Percentiles rank a stretch among this genome's conserved stretches.
These are phyloP conservation scores for Eutrema heterophyllum DNA, from an alignment of 345 rosid genomes.

Conservation along the genomic window DNA sequence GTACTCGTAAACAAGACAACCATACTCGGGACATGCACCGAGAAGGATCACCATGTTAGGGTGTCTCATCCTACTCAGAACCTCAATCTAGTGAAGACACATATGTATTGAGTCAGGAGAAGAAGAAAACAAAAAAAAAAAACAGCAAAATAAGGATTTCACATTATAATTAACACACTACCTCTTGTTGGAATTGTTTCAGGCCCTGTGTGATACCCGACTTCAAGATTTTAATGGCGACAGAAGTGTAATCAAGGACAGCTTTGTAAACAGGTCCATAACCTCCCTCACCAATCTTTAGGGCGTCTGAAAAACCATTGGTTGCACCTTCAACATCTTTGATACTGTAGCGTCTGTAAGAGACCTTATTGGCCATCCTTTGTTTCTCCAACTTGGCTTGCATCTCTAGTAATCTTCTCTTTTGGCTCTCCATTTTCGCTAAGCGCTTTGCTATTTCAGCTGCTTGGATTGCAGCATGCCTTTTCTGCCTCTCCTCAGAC, in stretches of 20 bases:
- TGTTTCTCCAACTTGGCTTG: conserved; percentile 37
- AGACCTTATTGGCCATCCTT: conserved; percentile 15
- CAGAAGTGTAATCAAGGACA: conserved; percentile 45
- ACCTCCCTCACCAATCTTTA: conserved; percentile 89
- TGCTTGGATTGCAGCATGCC: conserved; percentile 41
- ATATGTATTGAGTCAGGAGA: conserved; percentile 24
- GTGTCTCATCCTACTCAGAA: conserved; percentile 72
- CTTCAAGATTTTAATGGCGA: conserved; percentile 71
- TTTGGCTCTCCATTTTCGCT: conserved; percentile 42
- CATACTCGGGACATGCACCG: conserved; percentile 83
- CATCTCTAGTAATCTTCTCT: conserved; percentile 40
- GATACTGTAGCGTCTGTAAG: conserved; percentile 50
- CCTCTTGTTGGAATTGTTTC: conserved; percentile 78
- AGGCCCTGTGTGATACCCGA: conserved; percentile 67
- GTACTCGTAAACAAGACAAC: conserved; percentile 78
- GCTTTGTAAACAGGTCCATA: conserved; percentile 75
- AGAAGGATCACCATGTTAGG: conserved; percentile 78
- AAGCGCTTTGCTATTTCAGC: conserved; percentile 31
- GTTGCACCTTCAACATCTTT: conserved; percentile 66
- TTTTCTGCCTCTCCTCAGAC: conserved; percentile 38
- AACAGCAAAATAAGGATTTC: not conserved
- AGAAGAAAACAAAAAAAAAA: not conserved
- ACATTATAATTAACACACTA: conserved; percentile 13
- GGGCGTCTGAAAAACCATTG: conserved; percentile 37
- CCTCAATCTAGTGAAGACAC: conserved; percentile 49